These are phyloP conservation scores for Vigna radiata DNA, from an alignment of 306 rosid species.

Conservation along the genomic window DNA sequence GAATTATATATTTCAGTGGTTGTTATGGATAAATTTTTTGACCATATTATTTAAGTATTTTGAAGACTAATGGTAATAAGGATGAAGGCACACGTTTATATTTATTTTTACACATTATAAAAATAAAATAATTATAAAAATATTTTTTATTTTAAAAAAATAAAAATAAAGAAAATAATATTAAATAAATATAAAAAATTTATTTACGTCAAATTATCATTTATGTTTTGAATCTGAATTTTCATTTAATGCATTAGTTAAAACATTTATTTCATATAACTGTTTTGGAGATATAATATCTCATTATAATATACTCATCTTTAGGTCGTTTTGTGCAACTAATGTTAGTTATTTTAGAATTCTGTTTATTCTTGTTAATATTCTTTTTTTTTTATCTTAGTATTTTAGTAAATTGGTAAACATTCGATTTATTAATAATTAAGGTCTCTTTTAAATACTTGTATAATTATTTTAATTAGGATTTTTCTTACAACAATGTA, in stretches of 20 bases:
- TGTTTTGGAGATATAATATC: not conserved
- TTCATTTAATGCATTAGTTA: too few species aligned
- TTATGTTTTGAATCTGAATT: not conserved
- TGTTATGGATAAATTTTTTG: not conserved
- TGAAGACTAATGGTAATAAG: too few species aligned
- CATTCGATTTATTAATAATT: not conserved
- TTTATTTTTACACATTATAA: too few species aligned
- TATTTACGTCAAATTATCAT: too few species aligned
- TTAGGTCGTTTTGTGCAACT: not conserved
- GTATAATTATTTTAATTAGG: not conserved
- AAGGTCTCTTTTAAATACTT: not conserved
- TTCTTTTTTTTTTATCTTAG: not conserved
- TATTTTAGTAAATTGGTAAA: not conserved
- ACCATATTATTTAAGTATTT: not conserved
- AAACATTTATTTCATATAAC: not conserved
- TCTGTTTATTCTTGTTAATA: not conserved
- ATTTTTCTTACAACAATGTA: not conserved
- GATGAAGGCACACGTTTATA: too few species aligned
- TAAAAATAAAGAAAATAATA: too few species aligned
- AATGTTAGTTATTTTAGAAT: not conserved
- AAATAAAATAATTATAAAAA: too few species aligned
- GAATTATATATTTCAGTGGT: not conserved
- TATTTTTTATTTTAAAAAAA: too few species aligned
- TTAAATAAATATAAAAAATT: too few species aligned
- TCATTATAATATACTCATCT: not conserved